Evolutionary conservation across 169 alveolate species (phyloP).

Genomic region (Plasmodium inui): DNA sequence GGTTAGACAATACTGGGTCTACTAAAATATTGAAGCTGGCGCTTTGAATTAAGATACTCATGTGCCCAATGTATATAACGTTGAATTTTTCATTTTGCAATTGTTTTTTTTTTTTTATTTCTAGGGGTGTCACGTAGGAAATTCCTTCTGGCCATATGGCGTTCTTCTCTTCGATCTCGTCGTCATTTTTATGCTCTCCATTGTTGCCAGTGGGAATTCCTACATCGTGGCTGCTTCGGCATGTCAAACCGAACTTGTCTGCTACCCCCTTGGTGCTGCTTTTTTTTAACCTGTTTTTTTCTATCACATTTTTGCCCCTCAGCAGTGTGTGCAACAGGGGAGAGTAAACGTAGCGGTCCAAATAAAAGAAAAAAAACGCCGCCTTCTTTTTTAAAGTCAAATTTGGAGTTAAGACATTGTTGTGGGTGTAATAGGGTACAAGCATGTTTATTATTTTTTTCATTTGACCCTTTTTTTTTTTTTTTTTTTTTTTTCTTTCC

Average conservation of each 20-base stretch:
- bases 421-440: slow-evolving; percentile 54
- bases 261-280: background rate
- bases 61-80: slow-evolving; percentile 72
- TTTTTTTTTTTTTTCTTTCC: background rate
- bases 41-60: slow-evolving; percentile 62
- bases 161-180: slow-evolving; percentile 5
- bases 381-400: slow-evolving; percentile 47
- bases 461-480: slow-evolving; percentile 29
- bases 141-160: slow-evolving; percentile 73
- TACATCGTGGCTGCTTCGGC: background rate
- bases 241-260: background rate
- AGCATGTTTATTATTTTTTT: slow-evolving; percentile 31
- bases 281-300: slow-evolving; percentile 42
- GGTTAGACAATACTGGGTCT: slow-evolving; percentile 68
- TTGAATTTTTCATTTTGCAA: slow-evolving; percentile 32
- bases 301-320: slow-evolving; percentile 22
- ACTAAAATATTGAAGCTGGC: slow-evolving; percentile 57
- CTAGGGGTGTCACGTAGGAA: slow-evolving; percentile 47
- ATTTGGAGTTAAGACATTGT: slow-evolving; percentile 37
- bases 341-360: slow-evolving; percentile 70
- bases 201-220: background rate
- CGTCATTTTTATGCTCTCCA: background rate
- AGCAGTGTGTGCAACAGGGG: slow-evolving; percentile 30
- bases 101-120: slow-evolving; percentile 42
- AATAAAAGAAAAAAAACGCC: slow-evolving; percentile 36